phyloP scores from a whole-genome alignment of 257 asterid species.

The Marsdenia floribunda region DNA sequence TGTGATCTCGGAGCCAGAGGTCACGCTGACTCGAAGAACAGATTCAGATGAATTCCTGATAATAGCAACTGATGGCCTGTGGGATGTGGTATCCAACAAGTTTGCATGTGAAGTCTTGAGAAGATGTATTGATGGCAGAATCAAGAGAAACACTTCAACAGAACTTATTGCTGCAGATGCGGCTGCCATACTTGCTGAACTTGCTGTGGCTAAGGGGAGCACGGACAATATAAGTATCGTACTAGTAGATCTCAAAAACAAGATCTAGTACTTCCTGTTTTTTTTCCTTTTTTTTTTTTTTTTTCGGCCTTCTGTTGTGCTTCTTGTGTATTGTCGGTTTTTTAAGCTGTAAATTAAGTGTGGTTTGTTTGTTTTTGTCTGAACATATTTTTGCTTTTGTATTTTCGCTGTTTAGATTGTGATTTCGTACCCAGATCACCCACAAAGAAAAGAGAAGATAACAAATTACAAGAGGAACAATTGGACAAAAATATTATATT shows the following conservation, averaged over 20 bases:
- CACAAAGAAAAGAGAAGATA: too few relatives aligned
- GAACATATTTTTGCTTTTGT: too few relatives aligned
- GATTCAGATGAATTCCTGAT: constrained; percentile 46
- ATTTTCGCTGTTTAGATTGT: not conserved
- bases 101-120: constrained; percentile 35
- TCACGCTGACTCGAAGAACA: constrained; percentile 27
- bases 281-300: not conserved
- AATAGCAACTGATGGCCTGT: constrained; percentile 57
- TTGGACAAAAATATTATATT: constrained; percentile 29
- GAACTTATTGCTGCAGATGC: constrained; percentile 28
- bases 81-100: constrained; percentile 53
- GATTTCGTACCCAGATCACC: too few relatives aligned
- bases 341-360: not conserved
- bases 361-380: not conserved
- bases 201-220: constrained; percentile 62
- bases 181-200: constrained; percentile 39
- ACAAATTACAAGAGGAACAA: not conserved
- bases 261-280: not conserved
- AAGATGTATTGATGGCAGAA: constrained; percentile 24
- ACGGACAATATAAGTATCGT: constrained; percentile 49
- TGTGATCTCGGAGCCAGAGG: constrained; percentile 48
- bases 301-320: not conserved
- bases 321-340: not conserved
- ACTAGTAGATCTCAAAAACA: constrained; percentile 37
- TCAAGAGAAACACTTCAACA: not conserved